These are phyloP conservation scores for Neoarthrinium moseri DNA, from an alignment of 2,329 filamentous ascomycete species.

Conservation along the genomic window DNA sequence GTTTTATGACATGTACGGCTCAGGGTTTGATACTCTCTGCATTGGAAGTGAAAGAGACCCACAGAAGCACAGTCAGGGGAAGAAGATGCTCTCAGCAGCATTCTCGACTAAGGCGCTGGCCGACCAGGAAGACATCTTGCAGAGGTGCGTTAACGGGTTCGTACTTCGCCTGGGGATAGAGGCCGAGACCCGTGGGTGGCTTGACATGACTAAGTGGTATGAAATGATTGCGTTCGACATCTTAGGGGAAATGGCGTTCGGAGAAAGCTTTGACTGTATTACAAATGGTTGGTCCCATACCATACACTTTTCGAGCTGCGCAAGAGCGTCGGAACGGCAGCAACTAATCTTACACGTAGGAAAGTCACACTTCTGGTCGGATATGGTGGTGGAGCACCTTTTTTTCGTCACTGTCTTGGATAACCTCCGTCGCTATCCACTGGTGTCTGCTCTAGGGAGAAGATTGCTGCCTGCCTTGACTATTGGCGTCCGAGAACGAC, in stretches of 20 bases:
- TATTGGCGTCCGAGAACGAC: too few species aligned
- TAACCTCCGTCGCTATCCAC: constrained; percentile 11
- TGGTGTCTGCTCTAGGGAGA: too few species aligned
- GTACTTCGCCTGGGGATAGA: constrained; percentile 11
- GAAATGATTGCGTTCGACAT: constrained; percentile 21
- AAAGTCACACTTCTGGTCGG: too few species aligned
- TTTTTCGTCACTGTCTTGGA: constrained; percentile 18
- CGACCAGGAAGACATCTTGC: constrained; percentile 23
- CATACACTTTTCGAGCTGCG: background rate
- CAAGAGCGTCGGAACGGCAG: too few species aligned
- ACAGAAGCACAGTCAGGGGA: constrained; percentile 18
- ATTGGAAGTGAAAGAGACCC: constrained; percentile 22
- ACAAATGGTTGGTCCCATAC: constrained; percentile 10
- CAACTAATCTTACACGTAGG: too few species aligned
- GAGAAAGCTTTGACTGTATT: constrained; percentile 17
- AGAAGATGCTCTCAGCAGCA: constrained; percentile 17
- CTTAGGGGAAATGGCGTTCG: constrained; percentile 20
- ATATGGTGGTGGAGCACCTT: constrained; percentile 17
- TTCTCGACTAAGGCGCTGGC: constrained; percentile 25
- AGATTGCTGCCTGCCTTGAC: too few species aligned
- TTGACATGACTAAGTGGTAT: constrained; percentile 11
- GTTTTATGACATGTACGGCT: too few species aligned
- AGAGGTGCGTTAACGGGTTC: constrained; percentile 17
- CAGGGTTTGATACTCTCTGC: too few species aligned
- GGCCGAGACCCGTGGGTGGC: constrained; percentile 1